Base-by-base conservation (phyloP, 169 alveolate genomes). In the Eimeria sp. region DNA sequence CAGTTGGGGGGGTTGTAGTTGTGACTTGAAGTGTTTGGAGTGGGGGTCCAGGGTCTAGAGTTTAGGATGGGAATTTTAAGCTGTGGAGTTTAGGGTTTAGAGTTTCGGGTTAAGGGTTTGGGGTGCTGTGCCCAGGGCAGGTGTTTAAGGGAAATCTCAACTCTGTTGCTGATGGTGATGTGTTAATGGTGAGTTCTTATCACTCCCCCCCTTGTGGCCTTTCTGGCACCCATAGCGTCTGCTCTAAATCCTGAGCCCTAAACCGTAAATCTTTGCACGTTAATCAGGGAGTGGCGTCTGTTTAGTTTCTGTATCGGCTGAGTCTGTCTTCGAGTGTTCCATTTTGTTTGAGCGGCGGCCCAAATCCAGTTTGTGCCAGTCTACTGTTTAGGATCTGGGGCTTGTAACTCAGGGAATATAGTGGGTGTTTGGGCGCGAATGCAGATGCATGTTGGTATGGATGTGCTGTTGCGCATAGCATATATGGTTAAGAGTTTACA, bases 101-200 rank as follows among this genome's bases (percentile, higher is more conserved):
- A 60, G 85, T 37, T 43, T 74, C 1, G 60, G 58, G 85, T 74
- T 74, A 30, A 74, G 85, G 85, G 85, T 74, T 74, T 74, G 37
- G 85, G 43, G 85, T 16, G 71, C 43, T 80, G 20, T 80, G 25
- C 52, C 23, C 89, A 80, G 89, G 89, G 10, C 89, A 80, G 33
- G 89, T 80, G 89, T 80, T 46, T 80, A 54, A n/a, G 37, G 89
- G 89, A 13, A 52, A 30, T 33, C 46, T 11, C 9, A 40, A 9
- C 49, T 80, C 89, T 25, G 89, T 14, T 4, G 89, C 89, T 6
- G 89, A 80, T 23, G 89, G 71, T 6, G 71, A 80, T 8, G 89
- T 52, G 4, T 20, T 80, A 27, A 27, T 80, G 89, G 89, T 49
- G 30, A 25, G 89, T 27, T 11, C 25, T 40, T 16, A 3, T 8